Base-by-base conservation (phyloP, 169 alveolate genomes). In the Babesia divergens region DNA sequence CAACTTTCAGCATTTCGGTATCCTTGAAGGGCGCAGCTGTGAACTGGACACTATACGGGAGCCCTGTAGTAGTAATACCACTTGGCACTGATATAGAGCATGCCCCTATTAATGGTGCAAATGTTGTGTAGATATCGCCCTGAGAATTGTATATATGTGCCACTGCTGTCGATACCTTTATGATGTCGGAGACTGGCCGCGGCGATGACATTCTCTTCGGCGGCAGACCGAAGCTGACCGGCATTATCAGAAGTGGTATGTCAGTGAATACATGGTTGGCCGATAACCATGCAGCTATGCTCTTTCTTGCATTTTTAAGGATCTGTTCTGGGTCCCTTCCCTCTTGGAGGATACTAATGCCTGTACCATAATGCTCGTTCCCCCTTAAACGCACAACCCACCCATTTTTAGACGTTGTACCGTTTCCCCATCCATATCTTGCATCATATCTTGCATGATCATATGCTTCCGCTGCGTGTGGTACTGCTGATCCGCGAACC, bases 41-140 rank as follows among this genome's bases (percentile, higher is more conserved):
- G 14, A 75, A 32, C 51, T 75, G 85, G 11, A 56, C 47, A 18
- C 74, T 44, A 52, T 22, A 20, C 9, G 85, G 77, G 29, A 52
- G 2, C 6, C 31, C 34, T 6, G 28, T 44, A 5, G 24, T 42
- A 46, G 60, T 55, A 31, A 47, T 26, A 0, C 56, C 56, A 20
- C 42, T 38, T 29, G 85, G 85, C 35, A 75, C n/a, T n/a, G 80
- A n/a, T 6, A 75, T 35, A 1, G 85, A 54, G 55, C 85, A 75
- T 18, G 69, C 66, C 24, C 85, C 85, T 3, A 75, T 51, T 20
- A 75, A 16, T 7, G 85, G 81, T 29, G 85, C 60, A 16, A 75
- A 20, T 3, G 85, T 75, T 8, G 54, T 28, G 55, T 42, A 75
- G 20, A 54, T 4, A 58, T 72, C 83, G 22, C 40, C 65, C 82